Evolutionary conservation across 768 basidiomycete species (phyloP).

Genomic region (Macrolepiota fuliginosa): DNA sequence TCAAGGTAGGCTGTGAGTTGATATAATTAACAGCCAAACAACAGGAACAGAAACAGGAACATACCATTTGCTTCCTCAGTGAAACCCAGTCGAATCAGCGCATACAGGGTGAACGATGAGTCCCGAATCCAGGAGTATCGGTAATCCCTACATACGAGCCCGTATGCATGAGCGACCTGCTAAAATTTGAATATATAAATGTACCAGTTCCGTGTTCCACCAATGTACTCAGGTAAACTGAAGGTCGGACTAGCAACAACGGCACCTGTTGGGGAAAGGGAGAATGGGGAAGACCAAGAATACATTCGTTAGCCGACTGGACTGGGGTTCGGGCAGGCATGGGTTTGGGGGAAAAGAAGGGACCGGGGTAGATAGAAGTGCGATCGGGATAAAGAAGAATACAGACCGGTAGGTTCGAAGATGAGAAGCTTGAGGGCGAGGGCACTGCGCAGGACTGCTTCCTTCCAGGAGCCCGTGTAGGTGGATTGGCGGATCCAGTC

Average conservation of each 20-base stretch:
- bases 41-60: conserved; percentile 14
- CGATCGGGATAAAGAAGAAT: not conserved
- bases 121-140: conserved; percentile 92
- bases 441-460: conserved; percentile 89
- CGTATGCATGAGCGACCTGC: not conserved
- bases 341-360: not conserved
- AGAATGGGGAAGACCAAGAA: not conserved
- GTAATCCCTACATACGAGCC: conserved; percentile 49
- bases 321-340: not conserved
- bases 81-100: conserved; percentile 89
- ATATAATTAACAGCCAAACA: conserved; percentile 3
- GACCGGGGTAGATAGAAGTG: not conserved
- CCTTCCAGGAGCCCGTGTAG: conserved; percentile 94
- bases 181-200: conserved; percentile 12
- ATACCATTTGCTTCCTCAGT: conserved; percentile 89
- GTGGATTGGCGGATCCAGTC: conserved; percentile 87
- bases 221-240: conserved; percentile 88
- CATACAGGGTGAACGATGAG: conserved; percentile 93
- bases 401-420: conserved; percentile 80
- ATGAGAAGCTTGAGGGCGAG: conserved; percentile 92
- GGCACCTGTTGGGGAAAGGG: conserved; percentile 48
- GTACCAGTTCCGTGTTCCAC: conserved; percentile 86
- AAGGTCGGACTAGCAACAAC: conserved; percentile 96
- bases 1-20: conserved; percentile 72
- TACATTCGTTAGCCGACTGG: not conserved